phyloP scores from a whole-genome alignment of 129 eudicot species.

The carrot (Daucus carota) region DH1_v3.0 NC_030382.2:48157501-48158000 shows the following conservation, averaged over 20 bases:
- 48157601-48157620: neutral
- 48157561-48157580: neutral
- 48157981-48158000: too few species aligned
- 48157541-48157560: neutral
- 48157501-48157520: neutral
- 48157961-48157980: too few species aligned
- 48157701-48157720: neutral
- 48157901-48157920: too few species aligned
- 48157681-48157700: constrained; percentile 2
- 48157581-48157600: neutral
- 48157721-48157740: neutral
- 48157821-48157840: neutral
- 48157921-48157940: too few species aligned
- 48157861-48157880: neutral
- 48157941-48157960: too few species aligned
- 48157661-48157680: neutral
- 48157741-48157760: neutral
- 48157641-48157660: neutral
- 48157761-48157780: neutral
- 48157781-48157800: neutral
- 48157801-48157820: neutral
- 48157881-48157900: too few species aligned
- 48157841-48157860: neutral
- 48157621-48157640: neutral
- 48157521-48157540: neutral